These are phyloP conservation scores for Trichophyton schoenleinii DNA, from an alignment of 2,329 filamentous ascomycete genomes.

Conservation along the genomic window DNA sequence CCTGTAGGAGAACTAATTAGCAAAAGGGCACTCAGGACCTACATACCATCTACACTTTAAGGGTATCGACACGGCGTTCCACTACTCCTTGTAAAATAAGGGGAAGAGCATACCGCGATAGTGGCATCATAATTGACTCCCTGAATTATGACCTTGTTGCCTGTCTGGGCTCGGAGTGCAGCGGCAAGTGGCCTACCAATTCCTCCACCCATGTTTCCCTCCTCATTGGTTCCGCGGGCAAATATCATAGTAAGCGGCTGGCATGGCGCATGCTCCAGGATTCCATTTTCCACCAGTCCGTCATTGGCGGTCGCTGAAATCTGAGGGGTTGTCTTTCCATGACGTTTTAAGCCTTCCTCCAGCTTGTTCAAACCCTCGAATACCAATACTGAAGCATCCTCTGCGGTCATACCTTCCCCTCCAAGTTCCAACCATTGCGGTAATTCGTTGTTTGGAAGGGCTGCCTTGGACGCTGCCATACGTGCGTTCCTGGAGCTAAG, in stretches of 20 bases:
- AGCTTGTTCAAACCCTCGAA: not conserved
- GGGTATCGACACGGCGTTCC: not conserved
- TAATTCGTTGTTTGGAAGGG: not conserved
- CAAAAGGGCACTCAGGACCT: not conserved
- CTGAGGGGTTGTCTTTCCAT: not conserved
- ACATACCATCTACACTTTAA: not conserved
- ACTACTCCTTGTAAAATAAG: constrained; percentile 11
- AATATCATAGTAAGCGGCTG: constrained; percentile 34
- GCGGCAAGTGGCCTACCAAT: constrained; percentile 27
- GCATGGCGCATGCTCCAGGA: constrained; percentile 29
- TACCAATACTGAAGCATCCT: not conserved
- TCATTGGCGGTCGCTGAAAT: not conserved
- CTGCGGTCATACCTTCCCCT: not conserved
- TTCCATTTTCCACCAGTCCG: constrained; percentile 26
- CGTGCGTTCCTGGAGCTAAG: not conserved
- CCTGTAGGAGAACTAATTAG: constrained; percentile 20
- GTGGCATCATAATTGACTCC: constrained; percentile 24
- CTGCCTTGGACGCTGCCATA: not conserved
- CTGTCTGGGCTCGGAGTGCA: constrained; percentile 16
- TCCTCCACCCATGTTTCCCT: constrained; percentile 33
- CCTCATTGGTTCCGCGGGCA: constrained; percentile 32
- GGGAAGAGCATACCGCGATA: constrained; percentile 9
- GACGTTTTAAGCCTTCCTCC: not conserved
- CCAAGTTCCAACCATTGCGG: not conserved
- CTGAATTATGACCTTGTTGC: constrained; percentile 21